phyloP scores from a whole-genome alignment of 2,329 filamentous ascomycete species.

The Clathrospora elynae region DNA sequence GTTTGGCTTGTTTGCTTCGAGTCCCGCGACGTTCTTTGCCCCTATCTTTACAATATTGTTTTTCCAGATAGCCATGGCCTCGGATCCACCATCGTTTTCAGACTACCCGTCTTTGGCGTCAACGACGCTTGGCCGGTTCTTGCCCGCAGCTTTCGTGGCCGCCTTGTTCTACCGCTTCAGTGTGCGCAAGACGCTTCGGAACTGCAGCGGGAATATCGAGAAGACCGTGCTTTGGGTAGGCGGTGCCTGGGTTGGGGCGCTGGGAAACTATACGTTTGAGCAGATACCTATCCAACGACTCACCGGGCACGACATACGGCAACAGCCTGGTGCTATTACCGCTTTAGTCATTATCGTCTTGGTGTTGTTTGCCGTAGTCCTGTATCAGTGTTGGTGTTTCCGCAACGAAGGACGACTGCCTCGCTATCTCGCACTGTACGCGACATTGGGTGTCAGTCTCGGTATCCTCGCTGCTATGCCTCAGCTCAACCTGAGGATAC shows the following conservation, averaged over 20 bases:
- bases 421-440: conserved; percentile 77
- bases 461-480: conserved; percentile 75
- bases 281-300: conserved; percentile 45
- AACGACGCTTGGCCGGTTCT: conserved; percentile 37
- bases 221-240: conserved; percentile 48
- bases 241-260: conserved; percentile 43
- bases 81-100: conserved; percentile 41
- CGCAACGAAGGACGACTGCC: conserved; percentile 58
- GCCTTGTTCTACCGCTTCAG: conserved; percentile 38
- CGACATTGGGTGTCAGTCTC: conserved; percentile 73
- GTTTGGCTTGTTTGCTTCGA: conserved; percentile 40
- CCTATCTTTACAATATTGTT: conserved; percentile 40
- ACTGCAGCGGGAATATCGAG: conserved; percentile 42
- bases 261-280: conserved; percentile 43
- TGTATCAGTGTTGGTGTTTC: conserved; percentile 44
- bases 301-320: conserved; percentile 44
- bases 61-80: conserved; percentile 46
- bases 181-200: conserved; percentile 33
- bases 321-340: conserved; percentile 46
- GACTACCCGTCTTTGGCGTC: conserved; percentile 42
- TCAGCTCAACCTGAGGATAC: conserved; percentile 84
- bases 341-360: conserved; percentile 43
- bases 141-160: conserved; percentile 42
- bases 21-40: conserved; percentile 38
- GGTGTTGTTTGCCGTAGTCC: conserved; percentile 30